A percentile compares a stretch with the other conserved stretches of the same genome.
These are phyloP conservation scores for Yarrowia porcina DNA, from an alignment of 805 yeast species.

Conservation along the genomic window DNA sequence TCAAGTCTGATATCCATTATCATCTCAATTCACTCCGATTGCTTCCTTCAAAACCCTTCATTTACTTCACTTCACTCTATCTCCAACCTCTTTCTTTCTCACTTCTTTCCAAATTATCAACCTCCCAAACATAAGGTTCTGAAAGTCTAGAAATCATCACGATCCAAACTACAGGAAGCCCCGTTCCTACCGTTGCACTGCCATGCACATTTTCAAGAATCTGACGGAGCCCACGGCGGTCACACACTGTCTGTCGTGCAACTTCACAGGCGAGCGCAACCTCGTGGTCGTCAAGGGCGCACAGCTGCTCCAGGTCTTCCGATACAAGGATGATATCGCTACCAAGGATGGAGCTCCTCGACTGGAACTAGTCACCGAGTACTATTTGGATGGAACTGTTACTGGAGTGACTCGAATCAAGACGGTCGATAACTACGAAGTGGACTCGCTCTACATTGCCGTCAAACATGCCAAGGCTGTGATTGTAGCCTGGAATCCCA, in stretches of 20 bases:
- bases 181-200: neutral
- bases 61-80: no score
- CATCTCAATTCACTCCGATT: no score
- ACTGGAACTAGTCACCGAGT: slow-evolving; percentile 56
- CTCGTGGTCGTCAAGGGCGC: slow-evolving; percentile 65
- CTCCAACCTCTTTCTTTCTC: no score
- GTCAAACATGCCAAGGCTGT: slow-evolving; percentile 78
- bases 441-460: slow-evolving; percentile 62
- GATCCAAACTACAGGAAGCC: neutral
- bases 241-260: slow-evolving; percentile 50
- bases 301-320: slow-evolving; percentile 61
- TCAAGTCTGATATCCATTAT: no score
- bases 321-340: slow-evolving; percentile 38
- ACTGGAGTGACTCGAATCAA: slow-evolving; percentile 53
- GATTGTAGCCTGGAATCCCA: slow-evolving; percentile 65
- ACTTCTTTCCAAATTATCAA: neutral
- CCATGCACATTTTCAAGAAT: slow-evolving; percentile 78
- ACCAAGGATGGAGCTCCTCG: slow-evolving; percentile 32
- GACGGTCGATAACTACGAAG: slow-evolving; percentile 45
- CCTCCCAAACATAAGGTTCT: slow-evolving; percentile 2
- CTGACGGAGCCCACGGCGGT: slow-evolving; percentile 74
- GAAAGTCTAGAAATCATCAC: slow-evolving; percentile 11
- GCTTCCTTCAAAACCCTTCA: no score
- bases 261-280: slow-evolving; percentile 46
- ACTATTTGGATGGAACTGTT: slow-evolving; percentile 66